Evolutionary conservation across 106 monocot species (phyloP), one percentile per base, ranked within the genome.

Genomic region (Dendrobium catenatum): DNA sequence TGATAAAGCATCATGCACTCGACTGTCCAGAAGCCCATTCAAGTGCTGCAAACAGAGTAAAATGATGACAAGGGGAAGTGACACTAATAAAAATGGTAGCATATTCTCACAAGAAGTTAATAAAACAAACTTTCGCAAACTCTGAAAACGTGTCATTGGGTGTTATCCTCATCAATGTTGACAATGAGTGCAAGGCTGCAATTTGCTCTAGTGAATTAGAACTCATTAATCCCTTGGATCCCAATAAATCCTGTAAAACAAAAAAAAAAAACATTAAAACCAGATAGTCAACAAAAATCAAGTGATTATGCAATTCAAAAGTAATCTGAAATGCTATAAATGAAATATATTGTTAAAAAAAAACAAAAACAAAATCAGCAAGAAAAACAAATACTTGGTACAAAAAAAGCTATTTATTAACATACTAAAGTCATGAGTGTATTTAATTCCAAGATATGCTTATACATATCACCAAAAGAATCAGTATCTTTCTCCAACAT

Each of bases 121-220:
- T 13, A 72, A 46, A 77, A 70, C 2, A 37, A 24, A 98, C 98
- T 84, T 89, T 89, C 70, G 89, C 84, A 87, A 95, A 98, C 82
- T 88, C 95, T 73, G 77, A 54, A 88, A 91, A 98, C 68, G 88
- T 90, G 46, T 89, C 89, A 83, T 79, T 87, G 75, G 98, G 95
- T 44, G 84, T 85, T 78, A 98, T 87, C 75, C 79, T 88, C 98
- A 95, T 98, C 79, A 98, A 70, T 73, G 90, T 91, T 61, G 93
- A 80, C 77, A 98, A 81, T 8, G 95, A 91, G 76, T 48, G 48
- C 42, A 90, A 80, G 61, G 94, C 89, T 55, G 91, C 93, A 72
- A 54, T 41, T 76, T 84, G 86, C 16, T 89, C 88, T 76, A 87
- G 77, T 4, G 77, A 27, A 86, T 93, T 88, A 20, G 88, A 81